These are phyloP conservation scores for Turnera subulata DNA, from an alignment of 345 rosid species.

Conservation along the genomic window DNA sequence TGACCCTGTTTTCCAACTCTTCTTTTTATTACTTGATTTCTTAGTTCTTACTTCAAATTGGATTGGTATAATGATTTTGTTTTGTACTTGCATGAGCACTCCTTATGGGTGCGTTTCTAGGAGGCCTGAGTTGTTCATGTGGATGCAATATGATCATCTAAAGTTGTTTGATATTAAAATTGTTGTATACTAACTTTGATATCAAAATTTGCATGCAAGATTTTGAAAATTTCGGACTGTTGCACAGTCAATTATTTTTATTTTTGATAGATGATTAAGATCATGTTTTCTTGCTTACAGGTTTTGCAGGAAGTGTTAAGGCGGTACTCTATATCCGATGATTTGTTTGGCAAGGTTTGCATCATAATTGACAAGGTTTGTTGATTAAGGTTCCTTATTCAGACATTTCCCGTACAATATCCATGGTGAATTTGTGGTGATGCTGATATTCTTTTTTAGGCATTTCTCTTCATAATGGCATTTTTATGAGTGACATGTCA, in stretches of 20 bases:
- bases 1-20: no score
- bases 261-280: no score
- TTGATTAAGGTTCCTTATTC: constrained; percentile 8
- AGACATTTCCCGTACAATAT: no score
- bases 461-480: constrained; percentile 6
- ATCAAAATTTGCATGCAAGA: neutral
- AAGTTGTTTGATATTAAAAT: neutral
- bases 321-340: constrained; percentile 63
- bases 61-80: no score
- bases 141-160: neutral
- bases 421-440: neutral
- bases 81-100: no score
- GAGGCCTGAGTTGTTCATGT: neutral
- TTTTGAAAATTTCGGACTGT: neutral
- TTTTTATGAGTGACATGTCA: no score
- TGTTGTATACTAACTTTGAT: no score
- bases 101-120: no score
- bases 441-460: constrained; percentile 1
- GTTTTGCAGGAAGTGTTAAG: constrained; percentile 81
- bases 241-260: neutral
- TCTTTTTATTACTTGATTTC: no score
- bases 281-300: constrained; percentile 35
- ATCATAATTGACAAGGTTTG: constrained; percentile 90
- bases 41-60: no score
- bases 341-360: constrained; percentile 74